These are phyloP conservation scores for Neoascochyta sp. DNA, from an alignment of 2,329 filamentous ascomycete genomes.

Conservation along the genomic window DNA sequence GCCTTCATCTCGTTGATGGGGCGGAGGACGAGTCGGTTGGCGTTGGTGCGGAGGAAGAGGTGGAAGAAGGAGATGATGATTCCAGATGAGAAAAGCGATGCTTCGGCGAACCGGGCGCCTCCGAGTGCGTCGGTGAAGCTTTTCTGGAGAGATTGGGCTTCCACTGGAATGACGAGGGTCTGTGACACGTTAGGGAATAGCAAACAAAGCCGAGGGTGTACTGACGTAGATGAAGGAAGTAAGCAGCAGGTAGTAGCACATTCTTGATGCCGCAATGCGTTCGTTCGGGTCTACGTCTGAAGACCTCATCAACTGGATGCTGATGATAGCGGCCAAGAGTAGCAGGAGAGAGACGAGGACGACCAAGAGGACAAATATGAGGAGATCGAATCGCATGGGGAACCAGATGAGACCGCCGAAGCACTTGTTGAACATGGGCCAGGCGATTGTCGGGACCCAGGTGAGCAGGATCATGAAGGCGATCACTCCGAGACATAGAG, in stretches of 20 bases:
- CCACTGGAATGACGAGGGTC: constrained; percentile 63
- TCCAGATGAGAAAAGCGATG: constrained; percentile 64
- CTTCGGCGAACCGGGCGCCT: constrained; percentile 60
- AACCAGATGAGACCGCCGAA: constrained; percentile 68
- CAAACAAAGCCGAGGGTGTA: constrained; percentile 24
- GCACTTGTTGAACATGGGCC: constrained; percentile 57
- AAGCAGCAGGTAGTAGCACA: constrained; percentile 64
- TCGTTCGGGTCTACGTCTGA: constrained; percentile 56
- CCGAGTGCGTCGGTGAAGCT: constrained; percentile 46
- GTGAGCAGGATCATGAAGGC: constrained; percentile 52
- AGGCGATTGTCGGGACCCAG: constrained; percentile 57
- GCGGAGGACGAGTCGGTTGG: constrained; percentile 54
- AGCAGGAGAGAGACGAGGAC: constrained; percentile 52
- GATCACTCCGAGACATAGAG: constrained; percentile 54
- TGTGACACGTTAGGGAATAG: constrained; percentile 15
- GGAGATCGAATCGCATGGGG: constrained; percentile 57
- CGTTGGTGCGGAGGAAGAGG: constrained; percentile 63
- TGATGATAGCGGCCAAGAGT: constrained; percentile 52
- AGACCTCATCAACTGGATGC: constrained; percentile 54
- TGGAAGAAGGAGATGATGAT: constrained; percentile 63
- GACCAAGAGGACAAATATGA: constrained; percentile 54
- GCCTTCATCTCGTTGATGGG: constrained; percentile 45
- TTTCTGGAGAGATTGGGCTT: constrained; percentile 50
- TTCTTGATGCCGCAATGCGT: constrained; percentile 61
- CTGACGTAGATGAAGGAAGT: constrained; percentile 55